These are phyloP conservation scores for Geotrichum macrosporum DNA, from an alignment of 1,139 yeast genomes.

Conservation along the genomic window DNA sequence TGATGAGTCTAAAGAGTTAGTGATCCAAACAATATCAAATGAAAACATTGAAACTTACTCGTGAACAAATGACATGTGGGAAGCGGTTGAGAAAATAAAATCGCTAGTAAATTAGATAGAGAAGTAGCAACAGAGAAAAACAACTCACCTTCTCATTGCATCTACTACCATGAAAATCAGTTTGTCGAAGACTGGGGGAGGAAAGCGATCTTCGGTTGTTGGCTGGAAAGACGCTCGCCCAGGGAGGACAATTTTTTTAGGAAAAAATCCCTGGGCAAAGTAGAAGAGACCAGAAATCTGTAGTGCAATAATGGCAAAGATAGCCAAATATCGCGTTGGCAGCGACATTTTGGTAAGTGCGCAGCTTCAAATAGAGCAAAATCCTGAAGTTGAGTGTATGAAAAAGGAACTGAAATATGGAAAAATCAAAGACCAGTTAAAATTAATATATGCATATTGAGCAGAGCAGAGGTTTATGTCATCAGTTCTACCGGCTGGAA, in stretches of 20 bases:
- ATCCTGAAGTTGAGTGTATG: neutral
- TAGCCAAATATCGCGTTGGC: constrained; percentile 20
- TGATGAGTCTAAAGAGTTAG: constrained; percentile 41
- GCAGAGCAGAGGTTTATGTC: no score
- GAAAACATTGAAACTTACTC: constrained; percentile 22
- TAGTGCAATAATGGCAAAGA: constrained; percentile 34
- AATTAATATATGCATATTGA: no score
- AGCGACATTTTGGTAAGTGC: constrained; percentile 13
- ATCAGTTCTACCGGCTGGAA: no score
- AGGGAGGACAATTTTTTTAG: constrained; percentile 68
- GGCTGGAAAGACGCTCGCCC: constrained; percentile 44
- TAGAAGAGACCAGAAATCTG: constrained; percentile 53
- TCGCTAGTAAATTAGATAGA: constrained; percentile 46
- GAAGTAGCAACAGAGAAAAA: neutral
- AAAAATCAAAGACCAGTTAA: no score
- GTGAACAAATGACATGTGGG: constrained; percentile 67
- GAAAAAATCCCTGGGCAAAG: constrained; percentile 83
- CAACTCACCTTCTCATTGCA: constrained; percentile 57
- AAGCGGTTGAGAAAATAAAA: constrained; percentile 59
- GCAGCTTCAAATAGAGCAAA: neutral
- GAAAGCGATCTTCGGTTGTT: constrained; percentile 28
- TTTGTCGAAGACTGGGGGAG: constrained; percentile 55
- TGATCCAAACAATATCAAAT: neutral
- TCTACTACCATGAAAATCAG: constrained; percentile 83
- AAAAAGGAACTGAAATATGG: no score